A percentile compares a stretch with the other conserved stretches of the same genome.
phyloP scores from a whole-genome alignment of 2,329 filamentous ascomycete species.

The Apiospora koreana region DNA sequence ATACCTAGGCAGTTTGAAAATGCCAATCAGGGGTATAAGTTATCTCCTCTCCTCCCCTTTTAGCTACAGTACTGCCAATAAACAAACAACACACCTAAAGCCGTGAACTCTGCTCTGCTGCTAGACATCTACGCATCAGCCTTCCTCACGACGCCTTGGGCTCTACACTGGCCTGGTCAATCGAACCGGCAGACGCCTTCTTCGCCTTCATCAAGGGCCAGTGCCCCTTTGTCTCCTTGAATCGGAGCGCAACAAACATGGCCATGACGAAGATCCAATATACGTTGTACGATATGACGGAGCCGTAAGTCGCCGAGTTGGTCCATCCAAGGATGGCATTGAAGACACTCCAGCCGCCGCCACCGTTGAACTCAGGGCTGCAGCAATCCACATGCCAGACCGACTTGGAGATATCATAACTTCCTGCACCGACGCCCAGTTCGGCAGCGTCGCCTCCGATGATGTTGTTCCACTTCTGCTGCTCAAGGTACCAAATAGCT shows the following conservation, averaged over 20 bases:
- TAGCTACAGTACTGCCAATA: not conserved
- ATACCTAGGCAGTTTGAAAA: no score
- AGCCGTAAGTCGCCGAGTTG: conserved; percentile 86
- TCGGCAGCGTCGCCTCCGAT: conserved; percentile 59
- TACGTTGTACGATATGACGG: conserved; percentile 82
- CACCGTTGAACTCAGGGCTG: conserved; percentile 70
- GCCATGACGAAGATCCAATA: conserved; percentile 79
- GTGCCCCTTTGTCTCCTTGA: conserved; percentile 60
- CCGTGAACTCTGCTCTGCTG: not conserved
- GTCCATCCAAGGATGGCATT: conserved; percentile 85
- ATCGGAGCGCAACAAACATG: conserved; percentile 65
- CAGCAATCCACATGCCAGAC: conserved; percentile 90
- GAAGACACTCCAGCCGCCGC: conserved; percentile 84
- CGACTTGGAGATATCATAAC: conserved; percentile 75
- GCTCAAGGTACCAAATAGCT: conserved; percentile 73
- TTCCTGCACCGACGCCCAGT: conserved; percentile 63
- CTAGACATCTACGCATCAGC: not conserved
- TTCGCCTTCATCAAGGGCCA: conserved; percentile 42
- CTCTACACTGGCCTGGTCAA: not conserved
- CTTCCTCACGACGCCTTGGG: not conserved
- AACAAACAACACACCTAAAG: not conserved
- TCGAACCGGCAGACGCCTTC: conserved; percentile 4
- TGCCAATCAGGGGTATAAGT: no score
- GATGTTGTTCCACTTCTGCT: conserved; percentile 66
- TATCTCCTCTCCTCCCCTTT: no score